phyloP scores from a whole-genome alignment of 805 yeast genomes.

The Candida yuanshanica region DNA sequence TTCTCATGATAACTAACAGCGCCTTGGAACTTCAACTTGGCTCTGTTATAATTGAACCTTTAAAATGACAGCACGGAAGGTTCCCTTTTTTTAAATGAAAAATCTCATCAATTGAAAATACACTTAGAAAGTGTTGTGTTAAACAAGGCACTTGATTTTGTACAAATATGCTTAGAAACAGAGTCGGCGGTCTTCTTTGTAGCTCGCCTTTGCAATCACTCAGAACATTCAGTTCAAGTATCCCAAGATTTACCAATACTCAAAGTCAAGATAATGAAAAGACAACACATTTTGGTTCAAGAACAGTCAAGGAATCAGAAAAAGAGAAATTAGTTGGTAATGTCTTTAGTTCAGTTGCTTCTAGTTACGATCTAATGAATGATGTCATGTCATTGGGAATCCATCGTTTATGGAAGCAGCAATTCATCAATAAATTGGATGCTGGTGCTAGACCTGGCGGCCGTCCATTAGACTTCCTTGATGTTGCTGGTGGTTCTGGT shows the following conservation, averaged over 20 bases:
- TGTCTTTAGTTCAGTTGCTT: constrained; percentile 92
- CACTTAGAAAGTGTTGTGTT: too few relatives aligned
- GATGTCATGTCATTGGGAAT: constrained; percentile 97
- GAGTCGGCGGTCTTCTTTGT: background rate
- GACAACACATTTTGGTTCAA: constrained; percentile 93
- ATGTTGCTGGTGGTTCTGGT: constrained; percentile 99
- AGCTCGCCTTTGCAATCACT: background rate
- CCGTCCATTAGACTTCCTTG: constrained; percentile 79
- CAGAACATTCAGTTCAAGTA: background rate
- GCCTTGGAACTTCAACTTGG: too few relatives aligned
- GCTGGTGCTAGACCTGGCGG: constrained; percentile 91
- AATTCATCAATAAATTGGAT: constrained; percentile 80
- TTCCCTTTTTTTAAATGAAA: background rate
- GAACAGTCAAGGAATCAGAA: constrained; percentile 70
- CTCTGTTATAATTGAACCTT: too few relatives aligned
- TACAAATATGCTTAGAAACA: background rate
- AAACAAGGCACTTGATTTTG: too few relatives aligned
- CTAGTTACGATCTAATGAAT: constrained; percentile 93
- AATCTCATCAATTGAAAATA: constrained; percentile 2
- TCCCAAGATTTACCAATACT: background rate
- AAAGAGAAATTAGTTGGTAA: constrained; percentile 80
- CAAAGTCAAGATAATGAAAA: background rate
- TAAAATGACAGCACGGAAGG: too few relatives aligned
- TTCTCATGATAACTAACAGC: too few relatives aligned
- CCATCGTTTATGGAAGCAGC: constrained; percentile 92